Percentiles rank a stretch among this genome's conserved stretches.
These are phyloP conservation scores for Saccharomycopsis fermentans DNA, from an alignment of 805 yeast genomes.

Conservation along the genomic window DNA sequence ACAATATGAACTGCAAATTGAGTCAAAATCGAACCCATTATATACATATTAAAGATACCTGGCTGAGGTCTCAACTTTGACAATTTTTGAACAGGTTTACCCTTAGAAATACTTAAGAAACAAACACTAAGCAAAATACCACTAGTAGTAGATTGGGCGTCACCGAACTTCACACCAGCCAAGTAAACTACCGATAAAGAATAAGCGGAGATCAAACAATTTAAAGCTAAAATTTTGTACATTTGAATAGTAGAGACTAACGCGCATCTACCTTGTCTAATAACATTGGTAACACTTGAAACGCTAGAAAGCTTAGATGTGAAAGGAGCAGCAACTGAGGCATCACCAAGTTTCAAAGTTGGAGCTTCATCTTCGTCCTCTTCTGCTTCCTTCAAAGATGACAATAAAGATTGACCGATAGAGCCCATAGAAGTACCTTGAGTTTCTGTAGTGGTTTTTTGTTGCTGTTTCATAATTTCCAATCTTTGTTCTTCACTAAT, in stretches of 20 bases:
- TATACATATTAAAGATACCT: conserved; percentile 89
- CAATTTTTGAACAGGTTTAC: conserved; percentile 78
- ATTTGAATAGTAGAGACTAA: conserved; percentile 95
- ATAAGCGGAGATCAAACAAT: conserved; percentile 94
- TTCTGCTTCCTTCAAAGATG: conserved; percentile 45
- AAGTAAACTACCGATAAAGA: conserved; percentile 86
- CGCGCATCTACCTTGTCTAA: conserved; percentile 98
- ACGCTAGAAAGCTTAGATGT: conserved; percentile 92
- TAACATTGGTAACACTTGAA: conserved; percentile 81
- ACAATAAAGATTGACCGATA: conserved; percentile 57
- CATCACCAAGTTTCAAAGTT: conserved; percentile 89
- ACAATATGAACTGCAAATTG: conserved; percentile 90
- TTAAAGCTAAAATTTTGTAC: conserved; percentile 95
- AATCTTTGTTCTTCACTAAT: conserved; percentile 61
- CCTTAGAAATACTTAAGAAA: conserved; percentile 90
- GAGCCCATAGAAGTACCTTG: conserved; percentile 28
- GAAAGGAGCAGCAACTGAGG: conserved; percentile 98
- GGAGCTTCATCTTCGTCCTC: conserved; percentile 75
- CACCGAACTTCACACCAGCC: conserved; percentile 98
- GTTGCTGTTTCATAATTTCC: conserved; percentile 27
- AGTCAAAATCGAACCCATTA: conserved; percentile 95
- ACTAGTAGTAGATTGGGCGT: conserved; percentile 95
- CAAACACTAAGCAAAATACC: conserved; percentile 88
- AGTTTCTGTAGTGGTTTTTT: conserved; percentile 26
- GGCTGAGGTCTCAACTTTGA: conserved; percentile 95